Percentiles rank a stretch among this genome's conserved stretches.
Evolutionary conservation across 176 grass and related monocot species (phyloP).

Genomic region (Bolboschoenus planiculmis): DNA sequence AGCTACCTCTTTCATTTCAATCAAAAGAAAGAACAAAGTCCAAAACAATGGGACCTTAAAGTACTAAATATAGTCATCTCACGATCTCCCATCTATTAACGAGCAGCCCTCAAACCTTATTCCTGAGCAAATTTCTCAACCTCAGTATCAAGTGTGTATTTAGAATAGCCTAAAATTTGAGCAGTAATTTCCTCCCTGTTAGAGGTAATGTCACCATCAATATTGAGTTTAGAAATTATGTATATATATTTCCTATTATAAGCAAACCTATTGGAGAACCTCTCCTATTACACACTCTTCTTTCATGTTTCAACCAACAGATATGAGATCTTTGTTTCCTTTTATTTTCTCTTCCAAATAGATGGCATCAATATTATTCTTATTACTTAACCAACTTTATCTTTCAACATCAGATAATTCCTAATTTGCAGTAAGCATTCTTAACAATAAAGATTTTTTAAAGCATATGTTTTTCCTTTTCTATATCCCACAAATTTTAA

Average conservation of each 20-base stretch:
- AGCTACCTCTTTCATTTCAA: background rate
- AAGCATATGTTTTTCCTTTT: background rate
- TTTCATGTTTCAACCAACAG: background rate
- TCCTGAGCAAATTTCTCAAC: background rate
- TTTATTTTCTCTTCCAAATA: background rate
- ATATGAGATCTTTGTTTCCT: background rate
- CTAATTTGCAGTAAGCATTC: background rate
- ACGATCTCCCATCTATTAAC: background rate
- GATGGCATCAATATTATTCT: background rate
- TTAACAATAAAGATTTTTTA: background rate
- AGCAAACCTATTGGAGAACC: background rate
- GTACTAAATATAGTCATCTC: background rate
- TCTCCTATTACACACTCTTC: background rate
- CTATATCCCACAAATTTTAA: background rate
- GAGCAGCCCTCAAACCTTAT: background rate
- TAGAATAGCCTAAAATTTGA: background rate
- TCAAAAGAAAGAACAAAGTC: background rate
- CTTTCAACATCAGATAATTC: constrained; percentile 3
- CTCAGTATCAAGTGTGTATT: background rate
- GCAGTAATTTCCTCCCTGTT: background rate
- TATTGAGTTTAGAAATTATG: background rate
- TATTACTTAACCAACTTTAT: background rate
- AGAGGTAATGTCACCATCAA: background rate
- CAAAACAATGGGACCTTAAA: background rate
- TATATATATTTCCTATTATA: background rate